Evolutionary conservation across 257 asterid species (phyloP).

Genomic region (Cruciata laevipes): DNA sequence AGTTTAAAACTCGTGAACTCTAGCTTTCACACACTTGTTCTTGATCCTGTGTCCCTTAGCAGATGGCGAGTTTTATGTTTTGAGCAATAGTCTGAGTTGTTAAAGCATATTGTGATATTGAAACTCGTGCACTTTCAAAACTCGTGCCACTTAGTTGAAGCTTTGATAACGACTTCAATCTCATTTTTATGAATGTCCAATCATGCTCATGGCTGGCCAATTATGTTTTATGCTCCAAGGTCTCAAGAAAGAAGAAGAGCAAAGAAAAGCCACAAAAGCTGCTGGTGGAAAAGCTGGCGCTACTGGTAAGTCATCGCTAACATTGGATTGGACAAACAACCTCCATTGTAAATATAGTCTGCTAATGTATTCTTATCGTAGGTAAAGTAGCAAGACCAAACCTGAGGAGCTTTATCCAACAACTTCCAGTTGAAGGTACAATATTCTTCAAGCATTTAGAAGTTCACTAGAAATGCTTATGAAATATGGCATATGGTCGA

Average conservation of each 20-base stretch:
- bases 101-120: neutral
- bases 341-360: constrained; percentile 4
- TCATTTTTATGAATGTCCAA: neutral
- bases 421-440: constrained; percentile 69
- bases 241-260: constrained; percentile 91
- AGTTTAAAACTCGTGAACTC: constrained; percentile 23
- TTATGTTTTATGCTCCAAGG: constrained; percentile 33
- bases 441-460: neutral
- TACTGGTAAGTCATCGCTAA: constrained; percentile 40
- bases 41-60: neutral
- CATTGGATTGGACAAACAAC: neutral
- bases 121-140: neutral
- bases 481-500: neutral
- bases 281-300: constrained; percentile 28
- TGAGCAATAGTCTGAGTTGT: neutral
- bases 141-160: neutral
- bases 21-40: neutral
- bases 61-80: neutral
- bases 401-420: constrained; percentile 58
- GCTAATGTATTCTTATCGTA: constrained; percentile 11
- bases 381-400: constrained; percentile 78
- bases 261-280: constrained; percentile 55
- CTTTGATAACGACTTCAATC: neutral
- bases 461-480: neutral
- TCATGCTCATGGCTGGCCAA: neutral